Conservation (phyloP, 139 green algal species). For the Trebouxia sp. region DNA sequence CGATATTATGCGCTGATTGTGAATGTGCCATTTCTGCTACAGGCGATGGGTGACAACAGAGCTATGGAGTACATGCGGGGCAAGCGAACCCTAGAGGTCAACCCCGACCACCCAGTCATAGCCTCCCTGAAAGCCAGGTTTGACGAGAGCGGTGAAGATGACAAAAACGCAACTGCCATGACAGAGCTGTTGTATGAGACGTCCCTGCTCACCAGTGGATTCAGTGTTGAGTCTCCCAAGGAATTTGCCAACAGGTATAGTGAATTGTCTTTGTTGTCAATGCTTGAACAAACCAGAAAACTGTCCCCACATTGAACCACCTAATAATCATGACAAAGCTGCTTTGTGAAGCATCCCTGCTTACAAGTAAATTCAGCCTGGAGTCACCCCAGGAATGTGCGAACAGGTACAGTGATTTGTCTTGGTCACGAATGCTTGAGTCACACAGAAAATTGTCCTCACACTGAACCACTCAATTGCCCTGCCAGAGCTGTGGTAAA, state of each 20-base stretch:
- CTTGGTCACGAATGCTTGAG: not conserved
- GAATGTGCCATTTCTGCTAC: no score
- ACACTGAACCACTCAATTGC: no score
- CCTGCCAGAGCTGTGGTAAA: no score
- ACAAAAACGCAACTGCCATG: slow-evolving; percentile 31
- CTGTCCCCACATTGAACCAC: not conserved
- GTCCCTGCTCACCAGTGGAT: slow-evolving; percentile 76
- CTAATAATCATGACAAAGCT: not conserved
- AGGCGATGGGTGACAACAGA: slow-evolving; percentile 90
- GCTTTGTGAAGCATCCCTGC: not conserved
- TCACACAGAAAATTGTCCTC: no score
- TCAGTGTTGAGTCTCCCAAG: slow-evolving; percentile 68
- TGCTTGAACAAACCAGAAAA: no score
- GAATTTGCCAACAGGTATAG: slow-evolving; percentile 61
- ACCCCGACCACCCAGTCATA: slow-evolving; percentile 89
- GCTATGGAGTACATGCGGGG: slow-evolving; percentile 97
- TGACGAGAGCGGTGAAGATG: not conserved
- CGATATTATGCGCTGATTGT: no score
- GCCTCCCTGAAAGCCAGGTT: slow-evolving; percentile 63
- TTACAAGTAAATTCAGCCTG: not conserved
- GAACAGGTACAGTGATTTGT: not conserved
- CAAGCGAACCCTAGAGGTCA: slow-evolving; percentile 96
- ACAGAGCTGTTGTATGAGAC: slow-evolving; percentile 92
- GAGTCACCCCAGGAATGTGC: not conserved
- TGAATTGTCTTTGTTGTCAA: not conserved